phyloP scores from a whole-genome alignment of 257 asterid species.

The Dorcoceras hygrometricum region DNA sequence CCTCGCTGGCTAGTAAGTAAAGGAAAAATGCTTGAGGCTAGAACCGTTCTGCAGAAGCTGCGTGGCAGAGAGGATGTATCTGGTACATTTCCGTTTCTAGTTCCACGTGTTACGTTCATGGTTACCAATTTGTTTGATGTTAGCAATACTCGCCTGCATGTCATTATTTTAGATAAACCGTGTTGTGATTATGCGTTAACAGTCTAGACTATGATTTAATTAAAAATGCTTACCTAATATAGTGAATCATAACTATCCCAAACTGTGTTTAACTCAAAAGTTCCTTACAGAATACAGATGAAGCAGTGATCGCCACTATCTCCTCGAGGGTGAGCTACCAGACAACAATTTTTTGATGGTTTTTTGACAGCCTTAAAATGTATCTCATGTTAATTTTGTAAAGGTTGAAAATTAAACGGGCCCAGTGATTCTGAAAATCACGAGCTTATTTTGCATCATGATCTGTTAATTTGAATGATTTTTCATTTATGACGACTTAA shows the following conservation, averaged over 20 bases:
- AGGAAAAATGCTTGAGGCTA: slow-evolving; percentile 78
- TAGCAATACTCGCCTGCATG: not conserved
- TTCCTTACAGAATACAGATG: not conserved
- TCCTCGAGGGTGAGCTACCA: not conserved
- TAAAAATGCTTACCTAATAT: not conserved
- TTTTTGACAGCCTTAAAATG: slow-evolving; percentile 1
- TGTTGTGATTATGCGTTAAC: no score
- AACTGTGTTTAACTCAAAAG: not conserved
- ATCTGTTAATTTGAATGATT: slow-evolving; percentile 7
- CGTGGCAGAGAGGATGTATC: slow-evolving; percentile 84
- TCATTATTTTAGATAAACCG: not conserved
- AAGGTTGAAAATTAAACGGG: not conserved
- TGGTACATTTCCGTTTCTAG: slow-evolving; percentile 38
- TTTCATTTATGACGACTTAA: not conserved
- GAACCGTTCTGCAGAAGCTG: slow-evolving; percentile 56
- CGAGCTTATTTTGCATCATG: slow-evolving; percentile 16
- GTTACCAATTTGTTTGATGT: not conserved
- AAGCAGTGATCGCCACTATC: not conserved
- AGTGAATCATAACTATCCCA: not conserved
- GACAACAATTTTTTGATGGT: not conserved
- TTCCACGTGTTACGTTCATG: not conserved
- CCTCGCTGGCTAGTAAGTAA: slow-evolving; percentile 88
- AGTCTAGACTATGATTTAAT: not conserved
- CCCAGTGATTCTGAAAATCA: slow-evolving; percentile 6
- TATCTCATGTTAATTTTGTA: not conserved